Percentiles rank a stretch among this genome's conserved stretches.
phyloP scores from a whole-genome alignment of 2,329 filamentous ascomycete species.

The Fusarium tupiense region DNA sequence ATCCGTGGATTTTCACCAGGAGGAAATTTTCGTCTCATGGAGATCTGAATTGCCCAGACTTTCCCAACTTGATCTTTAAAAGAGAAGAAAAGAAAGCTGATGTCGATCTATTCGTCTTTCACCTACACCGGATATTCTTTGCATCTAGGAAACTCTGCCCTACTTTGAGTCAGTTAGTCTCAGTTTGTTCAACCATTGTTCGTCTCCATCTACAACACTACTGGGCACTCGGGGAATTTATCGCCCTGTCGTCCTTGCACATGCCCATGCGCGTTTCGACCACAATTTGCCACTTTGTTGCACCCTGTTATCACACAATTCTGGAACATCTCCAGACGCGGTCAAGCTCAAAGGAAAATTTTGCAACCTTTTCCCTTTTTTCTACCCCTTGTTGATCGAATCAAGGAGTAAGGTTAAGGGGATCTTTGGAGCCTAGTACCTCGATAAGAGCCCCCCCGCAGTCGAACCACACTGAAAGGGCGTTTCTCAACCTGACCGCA shows the following conservation, averaged over 20 bases:
- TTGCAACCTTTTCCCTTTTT: conserved; percentile 25
- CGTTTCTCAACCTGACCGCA: conserved; percentile 27
- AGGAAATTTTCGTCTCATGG: conserved; percentile 38
- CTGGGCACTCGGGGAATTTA: conserved; percentile 37
- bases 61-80: conserved; percentile 26
- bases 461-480: conserved; percentile 42
- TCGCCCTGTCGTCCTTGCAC: conserved; percentile 43
- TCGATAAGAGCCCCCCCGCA: conserved; percentile 42
- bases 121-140: conserved; percentile 1
- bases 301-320: conserved; percentile 44
- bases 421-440: conserved; percentile 34
- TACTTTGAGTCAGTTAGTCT: conserved; percentile 12
- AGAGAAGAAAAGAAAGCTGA: conserved; percentile 27
- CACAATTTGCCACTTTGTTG: conserved; percentile 42
- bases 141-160: conserved; percentile 4
- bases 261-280: conserved; percentile 37
- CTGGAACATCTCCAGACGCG: conserved; percentile 38
- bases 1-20: conserved; percentile 31
- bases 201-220: conserved; percentile 28
- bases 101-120: conserved; percentile 11
- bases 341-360: conserved; percentile 39
- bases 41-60: conserved; percentile 27
- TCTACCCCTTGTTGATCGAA: conserved; percentile 33
- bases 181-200: conserved; percentile 18
- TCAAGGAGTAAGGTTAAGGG: conserved; percentile 37